Conservation (phyloP, 306 rosid genomes). For the Dalbergia cultrata region DNA sequence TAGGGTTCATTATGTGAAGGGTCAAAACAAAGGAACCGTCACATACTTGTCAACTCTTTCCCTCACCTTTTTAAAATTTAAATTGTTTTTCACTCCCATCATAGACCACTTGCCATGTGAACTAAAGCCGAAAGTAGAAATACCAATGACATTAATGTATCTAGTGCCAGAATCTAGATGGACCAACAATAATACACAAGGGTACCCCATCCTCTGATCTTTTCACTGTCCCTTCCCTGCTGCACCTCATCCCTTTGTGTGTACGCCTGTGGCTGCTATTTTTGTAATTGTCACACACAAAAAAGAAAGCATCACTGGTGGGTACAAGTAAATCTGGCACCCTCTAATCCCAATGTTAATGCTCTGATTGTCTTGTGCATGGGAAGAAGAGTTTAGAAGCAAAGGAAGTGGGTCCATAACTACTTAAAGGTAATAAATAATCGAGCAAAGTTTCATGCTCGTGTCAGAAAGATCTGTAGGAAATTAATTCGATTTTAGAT, state of each 20-base stretch:
- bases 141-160: slow-evolving; percentile 29
- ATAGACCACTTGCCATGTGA: slow-evolving; percentile 55
- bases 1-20: slow-evolving; percentile 13
- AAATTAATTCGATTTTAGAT: too few species aligned
- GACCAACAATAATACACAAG: slow-evolving; percentile 45
- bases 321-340: slow-evolving; percentile 27
- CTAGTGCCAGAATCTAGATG: slow-evolving; percentile 34
- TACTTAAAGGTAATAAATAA: neutral
- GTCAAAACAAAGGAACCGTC: slow-evolving; percentile 16
- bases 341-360: slow-evolving; percentile 36
- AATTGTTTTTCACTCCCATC: slow-evolving; percentile 12
- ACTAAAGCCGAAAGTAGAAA: slow-evolving; percentile 38
- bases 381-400: slow-evolving; percentile 40
- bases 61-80: slow-evolving; percentile 11
- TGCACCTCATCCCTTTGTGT: neutral
- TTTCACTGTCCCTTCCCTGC: slow-evolving; percentile 44
- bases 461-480: too few species aligned
- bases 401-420: slow-evolving; percentile 25
- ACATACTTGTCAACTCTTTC: slow-evolving; percentile 38
- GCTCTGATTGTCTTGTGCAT: slow-evolving; percentile 33
- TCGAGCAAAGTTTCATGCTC: too few species aligned
- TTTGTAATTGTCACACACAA: slow-evolving; percentile 26
- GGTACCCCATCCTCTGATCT: slow-evolving; percentile 45
- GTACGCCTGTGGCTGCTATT: slow-evolving; percentile 1
- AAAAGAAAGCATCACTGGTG: neutral